Conservation (phyloP, 2,329 filamentous ascomycete species). For the Magnaporthiopsis poae region DNA sequence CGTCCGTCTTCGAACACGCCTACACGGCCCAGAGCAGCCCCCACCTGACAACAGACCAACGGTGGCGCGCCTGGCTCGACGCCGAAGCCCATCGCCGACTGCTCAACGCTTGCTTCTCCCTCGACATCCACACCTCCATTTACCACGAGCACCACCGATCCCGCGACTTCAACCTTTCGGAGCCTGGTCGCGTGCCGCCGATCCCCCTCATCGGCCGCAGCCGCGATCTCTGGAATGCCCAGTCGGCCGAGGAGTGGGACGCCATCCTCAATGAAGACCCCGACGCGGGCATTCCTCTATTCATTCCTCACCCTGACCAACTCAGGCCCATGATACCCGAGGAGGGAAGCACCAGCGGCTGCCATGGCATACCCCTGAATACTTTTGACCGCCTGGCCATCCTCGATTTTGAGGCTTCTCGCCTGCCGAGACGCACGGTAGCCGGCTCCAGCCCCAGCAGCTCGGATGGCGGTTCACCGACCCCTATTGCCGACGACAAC, state of each 20-base stretch:
- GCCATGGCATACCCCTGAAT: conserved; percentile 19
- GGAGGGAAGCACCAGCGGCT: conserved; percentile 8
- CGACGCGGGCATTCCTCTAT: conserved; percentile 19
- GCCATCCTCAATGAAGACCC: conserved; percentile 19
- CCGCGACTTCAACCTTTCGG: conserved; percentile 27
- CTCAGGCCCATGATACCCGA: conserved; percentile 20
- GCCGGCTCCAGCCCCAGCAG: conserved; percentile 5
- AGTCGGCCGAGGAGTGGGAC: conserved; percentile 36
- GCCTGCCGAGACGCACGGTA: conserved; percentile 25
- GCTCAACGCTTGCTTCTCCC: conserved; percentile 45
- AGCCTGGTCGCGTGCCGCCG: conserved; percentile 23
- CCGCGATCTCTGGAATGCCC: conserved; percentile 39
- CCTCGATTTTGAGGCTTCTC: conserved; percentile 28
- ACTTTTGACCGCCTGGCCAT: conserved; percentile 31
- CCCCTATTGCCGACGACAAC: not conserved
- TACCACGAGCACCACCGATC: conserved; percentile 41
- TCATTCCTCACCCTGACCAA: conserved; percentile 22
- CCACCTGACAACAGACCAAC: conserved; percentile 21
- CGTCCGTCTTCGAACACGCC: conserved; percentile 17
- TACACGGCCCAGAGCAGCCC: conserved; percentile 15
- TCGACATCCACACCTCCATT: conserved; percentile 45
- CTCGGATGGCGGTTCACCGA: conserved; percentile 15
- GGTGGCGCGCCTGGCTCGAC: conserved; percentile 44
- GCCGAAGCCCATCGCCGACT: conserved; percentile 43
- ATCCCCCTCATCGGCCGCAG: conserved; percentile 39